Base-by-base conservation (phyloP, 2,329 filamentous ascomycete species). In the Elsinoe ampelina region DNA sequence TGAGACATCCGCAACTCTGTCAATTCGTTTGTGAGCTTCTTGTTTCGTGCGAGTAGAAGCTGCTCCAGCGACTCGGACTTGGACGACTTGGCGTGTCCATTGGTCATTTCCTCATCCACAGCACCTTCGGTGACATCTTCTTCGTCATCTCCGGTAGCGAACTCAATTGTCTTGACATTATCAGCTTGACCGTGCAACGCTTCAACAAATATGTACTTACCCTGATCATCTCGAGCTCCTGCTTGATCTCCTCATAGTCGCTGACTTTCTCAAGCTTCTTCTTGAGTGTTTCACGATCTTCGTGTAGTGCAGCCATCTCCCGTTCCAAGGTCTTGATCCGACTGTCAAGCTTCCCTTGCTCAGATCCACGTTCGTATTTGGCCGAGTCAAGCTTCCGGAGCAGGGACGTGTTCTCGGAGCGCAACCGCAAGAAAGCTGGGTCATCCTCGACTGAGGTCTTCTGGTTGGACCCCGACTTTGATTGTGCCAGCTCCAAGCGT, bases 231-330 rank as follows among this genome's bases (percentile, higher is more conserved):
- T 97, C 92, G 2, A 98, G 79, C 71, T 98, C 95, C 62, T 95
- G 88, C 72, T 93, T 96, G 48, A 98, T 83, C 58, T 97, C 92
- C 34, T 97, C 91, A 68, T 98, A 98, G 69, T 98, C 93, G 63
- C 83, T 83, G 83, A 89, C 95, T 68, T 87, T 95, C 61, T 89
- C 84, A 2, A 97, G 81, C 72, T 93, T 95, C 36, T 78, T 75
- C 66, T 86, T 88, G 57, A 97, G 75, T 22, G 79, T 77, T 59
- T 96, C 90, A 61, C 88, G 85, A 68, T 97, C 93, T 32, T 87
- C 82, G 65, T 85, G 85, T 15, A 95, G 73, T 58, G 86, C 80
- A 7, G 80, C 78, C 57, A 86, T 80, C 66, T 95, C 87, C 60
- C 92, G 80, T 71, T 96, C 91, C 13, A 91, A 75, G n/a, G 82